Conservation (phyloP, 208 protist genomes). For the Trypanosoma scelopori region DNA sequence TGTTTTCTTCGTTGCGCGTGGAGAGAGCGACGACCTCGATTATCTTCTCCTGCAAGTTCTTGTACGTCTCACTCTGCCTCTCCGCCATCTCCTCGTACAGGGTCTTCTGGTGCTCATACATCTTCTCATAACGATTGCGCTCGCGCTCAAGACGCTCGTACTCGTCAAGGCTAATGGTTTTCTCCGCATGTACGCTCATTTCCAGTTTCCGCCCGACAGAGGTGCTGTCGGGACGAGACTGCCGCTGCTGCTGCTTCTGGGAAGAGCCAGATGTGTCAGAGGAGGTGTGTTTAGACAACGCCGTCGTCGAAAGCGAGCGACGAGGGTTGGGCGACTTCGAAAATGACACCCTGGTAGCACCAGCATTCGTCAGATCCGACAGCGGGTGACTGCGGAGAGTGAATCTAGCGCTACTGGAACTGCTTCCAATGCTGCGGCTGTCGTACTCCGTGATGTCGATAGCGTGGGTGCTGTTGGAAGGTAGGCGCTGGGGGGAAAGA, state of each 20-base stretch:
- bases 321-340: slow-evolving; percentile 56
- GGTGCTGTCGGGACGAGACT: slow-evolving; percentile 10
- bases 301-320: slow-evolving; percentile 24
- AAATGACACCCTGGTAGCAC: slow-evolving; percentile 29
- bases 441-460: slow-evolving; percentile 81
- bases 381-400: slow-evolving; percentile 22
- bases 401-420: slow-evolving; percentile 2
- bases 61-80: slow-evolving; percentile 72
- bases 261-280: slow-evolving; percentile 4
- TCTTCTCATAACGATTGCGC: slow-evolving; percentile 79
- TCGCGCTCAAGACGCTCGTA: slow-evolving; percentile 68
- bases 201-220: slow-evolving; percentile 6
- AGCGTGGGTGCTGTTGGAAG: slow-evolving; percentile 22
- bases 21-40: slow-evolving; percentile 86
- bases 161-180: slow-evolving; percentile 44
- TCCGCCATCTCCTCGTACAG: slow-evolving; percentile 84
- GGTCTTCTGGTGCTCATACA: slow-evolving; percentile 87
- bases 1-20: slow-evolving; percentile 87
- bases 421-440: slow-evolving; percentile 38
- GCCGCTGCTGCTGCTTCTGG: slow-evolving; percentile 17
- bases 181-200: neutral
- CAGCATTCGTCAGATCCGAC: slow-evolving; percentile 45
- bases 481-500: slow-evolving; percentile 71
- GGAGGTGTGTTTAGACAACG: slow-evolving; percentile 10
- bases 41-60: slow-evolving; percentile 81